Conservation (phyloP, 148 eudicot genomes). For the Diospyros lotus region DNA sequence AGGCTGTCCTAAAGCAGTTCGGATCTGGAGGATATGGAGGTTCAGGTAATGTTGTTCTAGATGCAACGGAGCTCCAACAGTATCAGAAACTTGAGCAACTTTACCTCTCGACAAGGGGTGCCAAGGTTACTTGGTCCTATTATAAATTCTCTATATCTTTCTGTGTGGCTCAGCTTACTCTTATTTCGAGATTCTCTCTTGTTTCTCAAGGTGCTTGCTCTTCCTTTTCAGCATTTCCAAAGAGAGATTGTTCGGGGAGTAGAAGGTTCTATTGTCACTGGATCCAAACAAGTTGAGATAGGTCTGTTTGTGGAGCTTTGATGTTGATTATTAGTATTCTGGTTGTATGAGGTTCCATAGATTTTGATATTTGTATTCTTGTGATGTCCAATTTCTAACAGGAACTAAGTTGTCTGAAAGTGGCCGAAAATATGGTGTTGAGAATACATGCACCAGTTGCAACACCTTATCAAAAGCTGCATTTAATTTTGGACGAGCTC, state of each 20-base stretch:
- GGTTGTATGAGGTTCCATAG: not conserved
- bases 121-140: slow-evolving; percentile 51
- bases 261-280: slow-evolving; percentile 94
- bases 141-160: slow-evolving; percentile 7
- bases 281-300: slow-evolving; percentile 96
- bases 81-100: slow-evolving; percentile 97
- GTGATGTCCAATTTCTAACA: slow-evolving; percentile 18
- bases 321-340: slow-evolving; percentile 13
- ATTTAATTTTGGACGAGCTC: slow-evolving; percentile 73
- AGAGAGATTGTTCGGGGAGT: slow-evolving; percentile 98
- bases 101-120: slow-evolving; percentile 90
- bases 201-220: slow-evolving; percentile 9
- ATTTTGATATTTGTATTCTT: slow-evolving; percentile 5
- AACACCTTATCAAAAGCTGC: slow-evolving; percentile 88
- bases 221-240: slow-evolving; percentile 78
- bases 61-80: slow-evolving; percentile 75
- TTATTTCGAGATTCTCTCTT: not conserved
- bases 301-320: slow-evolving; percentile 34
- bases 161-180: not conserved
- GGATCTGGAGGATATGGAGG: slow-evolving; percentile 80
- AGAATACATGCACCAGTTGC: slow-evolving; percentile 93
- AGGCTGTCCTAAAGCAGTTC: slow-evolving; percentile 98
- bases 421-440: slow-evolving; percentile 90
- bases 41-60: slow-evolving; percentile 65
- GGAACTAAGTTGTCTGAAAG: slow-evolving; percentile 97